phyloP scores from a whole-genome alignment of 2,329 filamentous ascomycete species.

The Calonectria pteridis region DNA sequence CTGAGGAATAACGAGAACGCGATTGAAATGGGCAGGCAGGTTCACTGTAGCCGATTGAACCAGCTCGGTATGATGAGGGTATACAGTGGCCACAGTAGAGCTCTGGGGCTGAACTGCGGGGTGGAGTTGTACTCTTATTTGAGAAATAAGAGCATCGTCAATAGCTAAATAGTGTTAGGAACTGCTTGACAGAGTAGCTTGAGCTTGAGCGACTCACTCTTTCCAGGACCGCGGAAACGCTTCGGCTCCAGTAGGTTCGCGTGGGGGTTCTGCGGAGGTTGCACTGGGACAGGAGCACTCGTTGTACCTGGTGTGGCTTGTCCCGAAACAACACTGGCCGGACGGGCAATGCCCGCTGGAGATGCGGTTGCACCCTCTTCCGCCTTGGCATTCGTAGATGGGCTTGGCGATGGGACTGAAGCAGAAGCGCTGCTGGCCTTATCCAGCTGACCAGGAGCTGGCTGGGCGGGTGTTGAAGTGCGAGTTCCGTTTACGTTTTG shows the following conservation, averaged over 20 bases:
- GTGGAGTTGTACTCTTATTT: constrained; percentile 76
- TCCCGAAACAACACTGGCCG: constrained; percentile 30
- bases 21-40: constrained; percentile 75
- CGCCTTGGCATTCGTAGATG: constrained; percentile 54
- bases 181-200: background rate
- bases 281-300: constrained; percentile 33
- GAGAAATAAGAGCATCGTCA: constrained; percentile 75
- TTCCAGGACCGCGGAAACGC: constrained; percentile 55
- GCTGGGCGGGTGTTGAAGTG: constrained; percentile 36
- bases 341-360: constrained; percentile 38
- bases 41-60: constrained; percentile 81
- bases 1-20: constrained; percentile 77
- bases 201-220: constrained; percentile 50
- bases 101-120: constrained; percentile 72
- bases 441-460: constrained; percentile 45
- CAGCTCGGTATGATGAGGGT: constrained; percentile 73
- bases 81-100: constrained; percentile 73
- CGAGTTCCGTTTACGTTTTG: constrained; percentile 37
- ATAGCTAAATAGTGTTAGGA: constrained; percentile 55
- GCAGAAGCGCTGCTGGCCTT: constrained; percentile 56
- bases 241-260: constrained; percentile 51
- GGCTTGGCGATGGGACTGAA: constrained; percentile 59
- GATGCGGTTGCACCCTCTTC: constrained; percentile 49
- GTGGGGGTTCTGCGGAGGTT: constrained; percentile 43
- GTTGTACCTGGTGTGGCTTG: constrained; percentile 28